Evolutionary conservation across 306 rosid species (phyloP), one percentile per base, ranked within the genome.

Genomic region (Neltuma alba): DNA sequence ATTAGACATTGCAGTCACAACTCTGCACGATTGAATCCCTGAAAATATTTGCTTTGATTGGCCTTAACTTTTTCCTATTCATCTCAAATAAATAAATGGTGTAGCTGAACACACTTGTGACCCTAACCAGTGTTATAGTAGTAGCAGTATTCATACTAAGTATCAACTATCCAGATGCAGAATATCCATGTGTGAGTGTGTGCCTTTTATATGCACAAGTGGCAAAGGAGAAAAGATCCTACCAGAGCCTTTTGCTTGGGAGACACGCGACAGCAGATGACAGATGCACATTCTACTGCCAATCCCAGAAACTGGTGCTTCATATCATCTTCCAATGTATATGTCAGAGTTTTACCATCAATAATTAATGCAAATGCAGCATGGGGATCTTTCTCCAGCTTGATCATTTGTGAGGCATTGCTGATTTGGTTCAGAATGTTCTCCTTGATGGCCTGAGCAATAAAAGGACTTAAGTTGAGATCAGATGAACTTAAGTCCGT

Each of bases 211-310:
- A 63, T 20, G 30, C 70, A 65, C 42, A 83, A 81, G 18, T 61
- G 60, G 60, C 40, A 37, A 68, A 28, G 23, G 54, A 41, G 62
- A 69, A 57, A 85, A 64, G 61, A 48, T 76, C 87, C 65, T 87
- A 96, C 99, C 98, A 93, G 41, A 61, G 99, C 99, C 87, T 96
- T 96, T 79, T 96, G 99, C 88, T 83, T 93, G 77, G 99, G 99
- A 75, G 99, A 96, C 80, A 93, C 98, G 30, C 98, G 96, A 70
- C 99, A 96, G 78, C 99, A 96, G 79, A 96, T 96, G 77, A 93
- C 99, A 30, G 99, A 96, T 6, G 99, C 96, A 80, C 99, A 96
- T 85, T 85, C 97, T 78, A 96, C 97, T 45, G 97, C 99, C 78
- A 96, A 89, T 65, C 72, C 97, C 79, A 96, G 89, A 84, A 96